A percentile compares a stretch with the other conserved stretches of the same genome.
These are phyloP conservation scores for Aethionema arabicum DNA, from an alignment of 345 rosid genomes.

Conservation along the genomic window DNA sequence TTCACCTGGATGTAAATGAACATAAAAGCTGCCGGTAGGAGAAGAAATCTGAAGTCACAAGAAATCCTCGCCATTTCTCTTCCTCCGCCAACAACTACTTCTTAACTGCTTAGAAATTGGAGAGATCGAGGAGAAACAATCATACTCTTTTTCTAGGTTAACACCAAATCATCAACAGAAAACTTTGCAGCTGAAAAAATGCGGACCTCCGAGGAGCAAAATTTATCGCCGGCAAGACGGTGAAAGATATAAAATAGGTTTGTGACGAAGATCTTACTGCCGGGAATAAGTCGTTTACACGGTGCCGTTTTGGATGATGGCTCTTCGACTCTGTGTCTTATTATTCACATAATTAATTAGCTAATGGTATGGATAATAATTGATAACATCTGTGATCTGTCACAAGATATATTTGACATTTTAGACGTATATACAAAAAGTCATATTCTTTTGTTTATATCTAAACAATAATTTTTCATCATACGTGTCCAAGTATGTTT, in stretches of 20 bases:
- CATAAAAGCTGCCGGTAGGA: constrained; percentile 64
- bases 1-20: constrained; percentile 86
- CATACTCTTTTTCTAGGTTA: not conserved
- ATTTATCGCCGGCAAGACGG: not conserved
- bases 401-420: too few species aligned
- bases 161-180: not conserved
- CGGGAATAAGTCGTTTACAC: constrained; percentile 14
- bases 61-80: constrained; percentile 44
- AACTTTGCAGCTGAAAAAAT: not conserved
- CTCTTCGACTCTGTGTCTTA: not conserved
- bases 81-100: not conserved
- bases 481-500: too few species aligned
- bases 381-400: too few species aligned
- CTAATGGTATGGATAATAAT: too few species aligned
- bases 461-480: too few species aligned
- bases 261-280: not conserved
- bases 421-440: too few species aligned
- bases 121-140: constrained; percentile 10
- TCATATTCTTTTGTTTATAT: too few species aligned
- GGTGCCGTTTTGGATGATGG: constrained; percentile 3
- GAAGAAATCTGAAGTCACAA: constrained; percentile 80
- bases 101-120: not conserved
- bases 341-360: too few species aligned
- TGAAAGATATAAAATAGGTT: too few species aligned
- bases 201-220: not conserved